Percentiles rank a stretch among this genome's conserved stretches.
Conservation (phyloP, 2,329 filamentous ascomycete species). For the Curvularia spicifera region DNA sequence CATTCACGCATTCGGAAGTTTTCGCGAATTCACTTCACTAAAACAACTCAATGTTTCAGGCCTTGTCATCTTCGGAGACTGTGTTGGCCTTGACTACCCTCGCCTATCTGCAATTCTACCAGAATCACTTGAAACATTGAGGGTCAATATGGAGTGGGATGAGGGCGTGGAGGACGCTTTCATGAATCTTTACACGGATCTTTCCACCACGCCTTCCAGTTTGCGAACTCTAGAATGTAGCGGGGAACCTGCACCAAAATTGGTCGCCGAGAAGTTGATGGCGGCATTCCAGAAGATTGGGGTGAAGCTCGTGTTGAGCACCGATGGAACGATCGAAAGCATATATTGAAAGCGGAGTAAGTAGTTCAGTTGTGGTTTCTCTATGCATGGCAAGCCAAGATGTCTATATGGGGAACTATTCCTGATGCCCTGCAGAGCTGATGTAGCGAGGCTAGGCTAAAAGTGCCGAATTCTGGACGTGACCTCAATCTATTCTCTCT, state of each 20-base stretch:
- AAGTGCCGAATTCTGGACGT: neutral
- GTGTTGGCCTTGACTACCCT: neutral
- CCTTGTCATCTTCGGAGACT: neutral
- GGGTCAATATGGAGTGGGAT: neutral
- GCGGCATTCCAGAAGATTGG: neutral
- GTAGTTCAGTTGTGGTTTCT: neutral
- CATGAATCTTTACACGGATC: neutral
- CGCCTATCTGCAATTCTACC: neutral
- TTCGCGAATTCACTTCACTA: neutral
- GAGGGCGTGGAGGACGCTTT: neutral
- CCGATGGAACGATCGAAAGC: neutral
- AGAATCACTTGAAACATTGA: neutral
- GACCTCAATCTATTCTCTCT: neutral
- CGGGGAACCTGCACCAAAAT: neutral
- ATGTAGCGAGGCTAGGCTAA: neutral
- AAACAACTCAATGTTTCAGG: conserved; percentile 2
- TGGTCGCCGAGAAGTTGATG: neutral
- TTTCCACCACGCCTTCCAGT: neutral
- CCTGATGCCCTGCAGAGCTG: no score
- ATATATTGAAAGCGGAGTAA: neutral
- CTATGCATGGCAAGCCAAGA: neutral
- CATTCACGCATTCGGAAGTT: neutral
- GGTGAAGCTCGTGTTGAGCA: neutral
- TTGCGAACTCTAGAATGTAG: neutral
- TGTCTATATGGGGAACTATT: neutral